These are phyloP conservation scores for Kazachstania psychrophila DNA, from an alignment of 805 yeast species.

Conservation along the genomic window DNA sequence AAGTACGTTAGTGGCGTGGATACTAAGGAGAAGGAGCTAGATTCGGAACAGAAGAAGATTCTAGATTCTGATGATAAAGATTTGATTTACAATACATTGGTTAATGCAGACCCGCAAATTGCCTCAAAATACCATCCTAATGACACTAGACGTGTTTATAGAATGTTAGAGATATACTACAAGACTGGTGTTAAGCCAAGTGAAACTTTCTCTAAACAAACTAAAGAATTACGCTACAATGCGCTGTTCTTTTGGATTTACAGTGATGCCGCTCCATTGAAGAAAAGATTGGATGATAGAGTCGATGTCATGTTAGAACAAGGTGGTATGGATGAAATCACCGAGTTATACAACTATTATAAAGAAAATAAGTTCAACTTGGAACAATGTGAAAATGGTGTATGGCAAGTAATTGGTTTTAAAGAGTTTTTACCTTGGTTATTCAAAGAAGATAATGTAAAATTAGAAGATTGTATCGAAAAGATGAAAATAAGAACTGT, in stretches of 20 bases:
- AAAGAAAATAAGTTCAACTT: constrained; percentile 19
- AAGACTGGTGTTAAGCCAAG: constrained; percentile 62
- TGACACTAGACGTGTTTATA: constrained; percentile 64
- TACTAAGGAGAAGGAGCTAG: constrained; percentile 3
- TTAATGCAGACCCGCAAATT: constrained; percentile 55
- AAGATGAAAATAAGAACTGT: constrained; percentile 79
- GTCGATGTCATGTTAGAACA: constrained; percentile 73
- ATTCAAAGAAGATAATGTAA: constrained; percentile 12
- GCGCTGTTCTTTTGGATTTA: constrained; percentile 77
- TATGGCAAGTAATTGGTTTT: constrained; percentile 93
- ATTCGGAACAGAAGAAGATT: constrained; percentile 20
- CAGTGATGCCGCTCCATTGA: constrained; percentile 49
- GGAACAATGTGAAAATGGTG: constrained; percentile 55
- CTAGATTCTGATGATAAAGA: constrained; percentile 40
- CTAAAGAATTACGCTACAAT: constrained; percentile 45
- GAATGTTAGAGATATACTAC: constrained; percentile 75
- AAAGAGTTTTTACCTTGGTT: constrained; percentile 79
- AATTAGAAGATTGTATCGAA: constrained; percentile 43
- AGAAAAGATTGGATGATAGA: constrained; percentile 57
- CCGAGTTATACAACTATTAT: constrained; percentile 45
- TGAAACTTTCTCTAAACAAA: constrained; percentile 58
- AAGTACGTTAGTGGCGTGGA: constrained; percentile 35
- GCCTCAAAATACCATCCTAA: constrained; percentile 86
- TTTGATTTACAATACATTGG: constrained; percentile 35
- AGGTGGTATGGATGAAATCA: constrained; percentile 67